phyloP scores from a whole-genome alignment of 345 rosid genomes.

The Salix dunnii region DNA sequence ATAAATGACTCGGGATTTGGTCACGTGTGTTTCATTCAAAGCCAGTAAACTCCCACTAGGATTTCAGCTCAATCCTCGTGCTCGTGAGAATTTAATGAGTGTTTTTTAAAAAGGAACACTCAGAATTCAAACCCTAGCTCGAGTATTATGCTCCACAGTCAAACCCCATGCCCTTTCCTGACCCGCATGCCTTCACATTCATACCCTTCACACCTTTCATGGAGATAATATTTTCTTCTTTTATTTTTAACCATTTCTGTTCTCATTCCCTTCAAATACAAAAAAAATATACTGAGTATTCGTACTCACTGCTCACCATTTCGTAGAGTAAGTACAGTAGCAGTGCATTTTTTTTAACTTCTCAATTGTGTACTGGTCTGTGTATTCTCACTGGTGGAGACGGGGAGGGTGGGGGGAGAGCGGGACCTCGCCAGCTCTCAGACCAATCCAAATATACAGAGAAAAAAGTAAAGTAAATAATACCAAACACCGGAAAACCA shows the following conservation, averaged over 20 bases:
- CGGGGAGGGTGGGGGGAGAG: not conserved
- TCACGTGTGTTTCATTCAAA: not conserved
- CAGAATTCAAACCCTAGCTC: conserved; percentile 14
- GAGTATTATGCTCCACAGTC: conserved; percentile 9
- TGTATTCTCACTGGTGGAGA: conserved; percentile 10
- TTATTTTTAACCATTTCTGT: conserved; percentile 18
- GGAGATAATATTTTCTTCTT: conserved; percentile 9
- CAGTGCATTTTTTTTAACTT: not conserved
- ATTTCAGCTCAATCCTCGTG: not conserved
- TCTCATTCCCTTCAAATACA: conserved; percentile 30
- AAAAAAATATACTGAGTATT: not conserved
- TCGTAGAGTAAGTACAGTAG: not conserved
- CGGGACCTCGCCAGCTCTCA: conserved; percentile 16
- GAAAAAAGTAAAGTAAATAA: conserved; percentile 10
- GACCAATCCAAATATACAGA: conserved; percentile 21
- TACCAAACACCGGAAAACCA: conserved; percentile 20
- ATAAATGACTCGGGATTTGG: not conserved
- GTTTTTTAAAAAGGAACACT: not conserved
- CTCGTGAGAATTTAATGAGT: not conserved
- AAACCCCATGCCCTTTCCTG: conserved; percentile 14
- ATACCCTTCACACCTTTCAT: conserved; percentile 3
- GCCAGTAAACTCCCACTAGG: not conserved
- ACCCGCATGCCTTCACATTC: conserved; percentile 27
- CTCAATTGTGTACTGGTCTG: conserved; percentile 8
- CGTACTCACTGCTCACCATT: not conserved